Evolutionary conservation across 352 stramenopile genomes (phyloP), one percentile per base, ranked within the genome.

Genomic region (Elongisporangium prolatum): DNA sequence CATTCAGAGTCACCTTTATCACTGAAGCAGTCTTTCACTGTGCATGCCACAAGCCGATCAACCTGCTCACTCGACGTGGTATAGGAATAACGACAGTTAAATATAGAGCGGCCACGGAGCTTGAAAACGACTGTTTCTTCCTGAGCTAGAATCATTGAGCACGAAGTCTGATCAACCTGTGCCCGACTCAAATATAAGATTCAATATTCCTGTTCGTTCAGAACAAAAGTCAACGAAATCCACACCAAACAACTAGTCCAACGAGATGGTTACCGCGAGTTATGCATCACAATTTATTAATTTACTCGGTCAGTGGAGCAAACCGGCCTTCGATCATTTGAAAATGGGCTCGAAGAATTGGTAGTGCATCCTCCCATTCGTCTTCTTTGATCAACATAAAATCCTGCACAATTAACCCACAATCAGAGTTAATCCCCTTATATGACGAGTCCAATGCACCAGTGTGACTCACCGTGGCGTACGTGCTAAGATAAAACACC

Each of bases 341-440:
- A 50, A 83, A 88, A 57, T 84, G 58, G n/a, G 57, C 56, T 13
- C 69, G 68, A 24, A 88, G 57, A 18, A 82, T 80, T 2, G 66
- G 60, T 11, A 86, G 49, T 13, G 77, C 68, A 22, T 83, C 73
- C 16, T 71, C 61, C 77, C 77, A 88, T 59, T 88, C 77, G 65
- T 88, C 77, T 52, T 88, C 77, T 54, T 85, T 88, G 70, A 88
- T 84, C 13, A 88, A 48, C 77, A 88, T 85, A 16, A 84, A 85
- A 24, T 88, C 77, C 73, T 83, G 34, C 7, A 56, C 13, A 37
- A 22, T 25, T 10, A 11, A 18, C 51, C 10, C 22, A 44, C 24
- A 50, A 47, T 21, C 6, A 49, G 48, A n/a, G n/a, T n/a, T n/a
- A n/a, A n/a, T n/a, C n/a, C n/a, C n/a, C n/a, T n/a, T n/a, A n/a